Conservation (phyloP, 148 eudicot genomes). For the Amaranthus cruentus region DNA sequence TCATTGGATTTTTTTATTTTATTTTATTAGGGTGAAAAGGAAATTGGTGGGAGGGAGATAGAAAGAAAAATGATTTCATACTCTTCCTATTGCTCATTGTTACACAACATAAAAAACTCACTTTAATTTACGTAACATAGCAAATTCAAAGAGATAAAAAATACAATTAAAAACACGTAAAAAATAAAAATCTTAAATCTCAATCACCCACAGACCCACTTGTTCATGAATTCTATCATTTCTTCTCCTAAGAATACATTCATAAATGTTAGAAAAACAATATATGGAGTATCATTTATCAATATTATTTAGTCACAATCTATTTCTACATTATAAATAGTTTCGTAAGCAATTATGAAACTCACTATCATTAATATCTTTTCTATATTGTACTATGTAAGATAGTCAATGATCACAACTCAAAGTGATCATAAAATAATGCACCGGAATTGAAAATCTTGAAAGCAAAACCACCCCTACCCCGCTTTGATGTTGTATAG, state of each 20-base stretch:
- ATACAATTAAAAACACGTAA: neutral
- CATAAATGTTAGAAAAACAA: conserved; percentile 16
- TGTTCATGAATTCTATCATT: conserved; percentile 6
- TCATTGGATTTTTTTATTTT: no score
- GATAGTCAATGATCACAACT: conserved; percentile 30
- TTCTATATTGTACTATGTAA: conserved; percentile 17
- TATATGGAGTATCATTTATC: no score
- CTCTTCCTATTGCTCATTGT: no score
- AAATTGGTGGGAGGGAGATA: no score
- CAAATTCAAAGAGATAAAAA: neutral
- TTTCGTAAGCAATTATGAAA: conserved; percentile 17
- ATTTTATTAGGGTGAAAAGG: no score
- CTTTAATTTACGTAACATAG: no score
- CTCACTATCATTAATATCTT: conserved; percentile 13
- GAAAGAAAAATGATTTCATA: no score
- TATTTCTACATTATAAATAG: conserved; percentile 13
- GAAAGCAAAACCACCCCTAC: neutral
- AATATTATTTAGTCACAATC: conserved; percentile 22
- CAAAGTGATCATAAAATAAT: conserved; percentile 6
- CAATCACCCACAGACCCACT: conserved; percentile 31
- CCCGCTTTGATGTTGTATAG: no score
- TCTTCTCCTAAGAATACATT: conserved; percentile 3
- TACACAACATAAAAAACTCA: no score
- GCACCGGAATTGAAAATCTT: neutral
- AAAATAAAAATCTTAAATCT: conserved; percentile 6